These are phyloP conservation scores for Albizia julibrissin DNA, from an alignment of 306 rosid genomes.

Conservation along the genomic window DNA sequence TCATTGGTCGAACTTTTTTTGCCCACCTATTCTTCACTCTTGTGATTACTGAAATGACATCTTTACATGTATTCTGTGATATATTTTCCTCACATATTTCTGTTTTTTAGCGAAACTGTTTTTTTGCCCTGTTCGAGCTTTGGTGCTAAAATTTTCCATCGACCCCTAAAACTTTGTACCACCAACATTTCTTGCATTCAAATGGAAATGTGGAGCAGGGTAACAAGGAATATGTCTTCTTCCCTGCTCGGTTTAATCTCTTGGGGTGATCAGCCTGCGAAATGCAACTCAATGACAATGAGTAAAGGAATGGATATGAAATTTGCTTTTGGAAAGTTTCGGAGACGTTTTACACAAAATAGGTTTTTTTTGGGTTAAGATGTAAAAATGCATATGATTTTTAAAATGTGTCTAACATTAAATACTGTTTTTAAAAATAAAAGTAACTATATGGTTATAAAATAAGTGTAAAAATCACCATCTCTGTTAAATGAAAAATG, in stretches of 20 bases:
- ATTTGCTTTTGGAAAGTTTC: not conserved
- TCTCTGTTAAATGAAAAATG: too few species aligned
- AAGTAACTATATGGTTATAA: too few species aligned
- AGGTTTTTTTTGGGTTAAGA: too few species aligned
- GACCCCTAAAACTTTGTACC: not conserved
- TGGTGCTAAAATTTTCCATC: not conserved
- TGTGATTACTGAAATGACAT: not conserved
- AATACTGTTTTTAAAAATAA: too few species aligned
- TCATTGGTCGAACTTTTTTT: not conserved
- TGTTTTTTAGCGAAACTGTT: too few species aligned
- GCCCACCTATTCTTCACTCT: not conserved
- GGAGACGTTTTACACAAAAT: not conserved
- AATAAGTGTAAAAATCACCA: too few species aligned
- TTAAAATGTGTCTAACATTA: too few species aligned
- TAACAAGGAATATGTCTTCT: not conserved
- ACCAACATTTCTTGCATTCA: not conserved
- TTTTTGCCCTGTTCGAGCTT: not conserved
- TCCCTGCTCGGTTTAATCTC: not conserved
- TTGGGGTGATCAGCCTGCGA: not conserved
- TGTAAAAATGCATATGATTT: too few species aligned
- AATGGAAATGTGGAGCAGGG: not conserved
- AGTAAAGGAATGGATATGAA: not conserved
- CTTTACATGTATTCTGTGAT: slow-evolving; percentile 6
- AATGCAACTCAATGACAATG: not conserved
- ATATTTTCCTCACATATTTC: not conserved